A percentile compares a stretch with the other conserved stretches of the same genome.
phyloP scores from a whole-genome alignment of 345 rosid species.

The Trapa bicornis region DNA sequence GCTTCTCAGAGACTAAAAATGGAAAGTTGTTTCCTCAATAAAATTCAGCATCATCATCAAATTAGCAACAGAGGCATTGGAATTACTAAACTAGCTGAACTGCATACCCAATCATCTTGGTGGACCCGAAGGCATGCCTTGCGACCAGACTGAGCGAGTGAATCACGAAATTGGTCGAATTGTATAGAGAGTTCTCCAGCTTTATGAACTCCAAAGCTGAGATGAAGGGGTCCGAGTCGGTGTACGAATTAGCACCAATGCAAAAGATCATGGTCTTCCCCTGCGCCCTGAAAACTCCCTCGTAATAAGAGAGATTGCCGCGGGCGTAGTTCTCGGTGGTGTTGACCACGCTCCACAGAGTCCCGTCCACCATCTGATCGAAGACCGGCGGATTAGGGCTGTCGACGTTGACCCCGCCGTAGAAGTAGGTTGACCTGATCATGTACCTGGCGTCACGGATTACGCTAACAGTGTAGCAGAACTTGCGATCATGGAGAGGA shows the following conservation, averaged over 20 bases:
- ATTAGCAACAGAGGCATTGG: background rate
- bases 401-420: slow-evolving; percentile 78
- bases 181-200: slow-evolving; percentile 48
- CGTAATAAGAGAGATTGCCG: slow-evolving; percentile 53
- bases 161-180: slow-evolving; percentile 44
- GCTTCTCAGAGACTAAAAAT: background rate
- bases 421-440: slow-evolving; percentile 64
- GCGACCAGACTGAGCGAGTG: slow-evolving; percentile 48
- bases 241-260: slow-evolving; percentile 46
- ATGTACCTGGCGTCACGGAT: slow-evolving; percentile 51
- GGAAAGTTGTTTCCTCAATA: background rate
- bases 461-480: slow-evolving; percentile 50
- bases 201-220: slow-evolving; percentile 69
- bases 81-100: background rate
- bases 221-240: slow-evolving; percentile 78
- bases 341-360: slow-evolving; percentile 61
- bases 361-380: slow-evolving; percentile 88
- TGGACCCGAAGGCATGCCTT: slow-evolving; percentile 65
- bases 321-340: slow-evolving; percentile 53
- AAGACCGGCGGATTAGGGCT: slow-evolving; percentile 56
- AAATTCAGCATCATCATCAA: background rate
- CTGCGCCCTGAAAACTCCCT: slow-evolving; percentile 61
- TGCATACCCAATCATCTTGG: slow-evolving; percentile 39
- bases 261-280: slow-evolving; percentile 72
- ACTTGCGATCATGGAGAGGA: slow-evolving; percentile 41